Percentiles rank a stretch among this genome's conserved stretches.
These are phyloP conservation scores for Silene latifolia DNA, from an alignment of 148 eudicot species.

Conservation along the genomic window DNA sequence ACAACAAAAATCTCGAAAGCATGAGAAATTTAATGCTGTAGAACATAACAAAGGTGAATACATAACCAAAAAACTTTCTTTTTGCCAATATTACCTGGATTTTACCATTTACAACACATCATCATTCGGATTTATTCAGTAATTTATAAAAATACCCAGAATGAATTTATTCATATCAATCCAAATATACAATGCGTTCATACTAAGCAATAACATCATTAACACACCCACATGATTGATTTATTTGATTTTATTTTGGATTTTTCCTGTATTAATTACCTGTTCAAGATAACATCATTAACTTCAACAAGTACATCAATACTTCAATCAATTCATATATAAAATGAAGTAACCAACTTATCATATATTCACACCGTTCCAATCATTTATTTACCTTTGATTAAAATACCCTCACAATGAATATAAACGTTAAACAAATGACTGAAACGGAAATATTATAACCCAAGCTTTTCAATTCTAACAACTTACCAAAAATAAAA, in stretches of 20 bases:
- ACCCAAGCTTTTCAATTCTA: not conserved
- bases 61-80: not conserved
- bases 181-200: conserved; percentile 11
- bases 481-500: not conserved
- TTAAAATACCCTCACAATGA: no score
- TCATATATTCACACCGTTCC: no score
- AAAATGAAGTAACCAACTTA: no score
- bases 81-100: not conserved
- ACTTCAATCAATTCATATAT: not conserved
- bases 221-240: conserved; percentile 2
- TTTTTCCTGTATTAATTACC: not conserved
- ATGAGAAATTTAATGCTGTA: not conserved
- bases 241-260: not conserved
- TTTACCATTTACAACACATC: conserved; percentile 9
- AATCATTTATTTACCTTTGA: no score
- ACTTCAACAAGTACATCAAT: not conserved
- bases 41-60: no score
- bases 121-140: not conserved
- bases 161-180: conserved; percentile 2
- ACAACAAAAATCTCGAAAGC: conserved; percentile 2
- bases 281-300: not conserved
- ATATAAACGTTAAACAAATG: no score
- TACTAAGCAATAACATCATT: conserved; percentile 15
- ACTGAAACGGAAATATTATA: no score
- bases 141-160: not conserved